Evolutionary conservation across 306 rosid species (phyloP).

Genomic region (cucumber (Cucumis sativus)): DNA sequence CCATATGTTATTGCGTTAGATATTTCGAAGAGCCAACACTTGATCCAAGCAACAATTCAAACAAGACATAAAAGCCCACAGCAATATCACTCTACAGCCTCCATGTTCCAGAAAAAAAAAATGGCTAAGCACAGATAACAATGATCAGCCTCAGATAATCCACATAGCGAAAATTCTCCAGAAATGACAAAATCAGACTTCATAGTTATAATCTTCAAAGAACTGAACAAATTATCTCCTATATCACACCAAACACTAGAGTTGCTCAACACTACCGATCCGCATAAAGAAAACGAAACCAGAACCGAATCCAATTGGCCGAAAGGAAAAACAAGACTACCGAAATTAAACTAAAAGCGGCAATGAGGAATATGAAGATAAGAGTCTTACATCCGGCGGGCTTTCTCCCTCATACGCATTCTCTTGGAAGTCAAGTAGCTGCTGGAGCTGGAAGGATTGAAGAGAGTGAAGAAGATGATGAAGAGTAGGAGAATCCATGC

Average conservation of each 20-base stretch:
- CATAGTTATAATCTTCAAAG: background rate
- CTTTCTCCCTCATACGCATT: conserved; percentile 75
- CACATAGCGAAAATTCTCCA: background rate
- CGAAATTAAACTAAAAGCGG: background rate
- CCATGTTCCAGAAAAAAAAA: background rate
- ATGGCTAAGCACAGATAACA: background rate
- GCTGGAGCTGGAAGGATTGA: conserved; percentile 21
- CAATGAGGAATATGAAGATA: background rate
- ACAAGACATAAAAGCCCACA: background rate
- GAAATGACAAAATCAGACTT: background rate
- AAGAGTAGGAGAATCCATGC: conserved; percentile 38
- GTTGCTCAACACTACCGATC: background rate
- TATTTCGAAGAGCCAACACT: background rate
- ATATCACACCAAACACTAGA: background rate
- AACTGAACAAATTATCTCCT: background rate
- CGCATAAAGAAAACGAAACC: background rate
- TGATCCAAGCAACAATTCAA: background rate
- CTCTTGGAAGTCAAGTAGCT: conserved; percentile 43
- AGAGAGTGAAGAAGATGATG: conserved; percentile 25
- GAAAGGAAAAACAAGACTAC: background rate
- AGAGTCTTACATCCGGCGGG: conserved; percentile 55
- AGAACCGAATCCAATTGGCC: background rate
- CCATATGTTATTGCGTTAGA: background rate
- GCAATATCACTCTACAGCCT: background rate
- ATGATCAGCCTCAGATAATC: background rate